Conservation (phyloP, 129 eudicot genomes). For the Ambrosia artemisiifolia region DNA sequence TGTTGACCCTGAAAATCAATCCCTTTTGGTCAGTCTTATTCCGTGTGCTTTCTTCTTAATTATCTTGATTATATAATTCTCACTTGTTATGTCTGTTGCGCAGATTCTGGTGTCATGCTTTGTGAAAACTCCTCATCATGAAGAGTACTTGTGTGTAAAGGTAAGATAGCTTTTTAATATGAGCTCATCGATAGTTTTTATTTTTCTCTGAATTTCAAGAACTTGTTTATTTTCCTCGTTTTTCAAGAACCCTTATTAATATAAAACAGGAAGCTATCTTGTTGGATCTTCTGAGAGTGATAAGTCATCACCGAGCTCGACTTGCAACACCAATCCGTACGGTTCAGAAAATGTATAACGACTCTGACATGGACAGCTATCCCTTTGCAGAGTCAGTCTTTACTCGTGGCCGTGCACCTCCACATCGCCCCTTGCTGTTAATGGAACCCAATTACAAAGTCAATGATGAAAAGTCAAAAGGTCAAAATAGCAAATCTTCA, state of each 20-base stretch:
- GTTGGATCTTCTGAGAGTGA: slow-evolving; percentile 86
- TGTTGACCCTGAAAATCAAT: slow-evolving; percentile 84
- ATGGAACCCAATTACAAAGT: slow-evolving; percentile 75
- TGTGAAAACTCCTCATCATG: slow-evolving; percentile 90
- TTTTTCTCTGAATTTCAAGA: background rate
- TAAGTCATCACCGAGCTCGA: slow-evolving; percentile 88
- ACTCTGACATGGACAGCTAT: slow-evolving; percentile 65
- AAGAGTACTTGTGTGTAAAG: slow-evolving; percentile 91
- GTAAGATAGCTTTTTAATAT: slow-evolving; percentile 33
- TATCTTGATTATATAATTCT: background rate
- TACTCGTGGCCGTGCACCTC: slow-evolving; percentile 52
- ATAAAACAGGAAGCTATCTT: slow-evolving; percentile 74
- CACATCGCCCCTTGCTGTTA: slow-evolving; percentile 62
- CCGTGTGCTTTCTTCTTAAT: background rate
- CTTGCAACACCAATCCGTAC: slow-evolving; percentile 98
- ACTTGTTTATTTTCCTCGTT: background rate
- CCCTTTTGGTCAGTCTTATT: slow-evolving; percentile 62
- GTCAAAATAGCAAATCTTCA: slow-evolving; percentile 42
- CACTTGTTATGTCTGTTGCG: slow-evolving; percentile 7
- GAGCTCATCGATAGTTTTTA: background rate
- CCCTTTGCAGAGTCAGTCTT: slow-evolving; percentile 68
- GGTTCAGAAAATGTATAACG: slow-evolving; percentile 68
- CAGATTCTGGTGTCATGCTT: slow-evolving; percentile 92
- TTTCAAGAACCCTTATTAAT: background rate
- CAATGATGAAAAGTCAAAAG: slow-evolving; percentile 71